phyloP scores from a whole-genome alignment of 106 monocot species.

The Dioscorea zingiberensis region DNA sequence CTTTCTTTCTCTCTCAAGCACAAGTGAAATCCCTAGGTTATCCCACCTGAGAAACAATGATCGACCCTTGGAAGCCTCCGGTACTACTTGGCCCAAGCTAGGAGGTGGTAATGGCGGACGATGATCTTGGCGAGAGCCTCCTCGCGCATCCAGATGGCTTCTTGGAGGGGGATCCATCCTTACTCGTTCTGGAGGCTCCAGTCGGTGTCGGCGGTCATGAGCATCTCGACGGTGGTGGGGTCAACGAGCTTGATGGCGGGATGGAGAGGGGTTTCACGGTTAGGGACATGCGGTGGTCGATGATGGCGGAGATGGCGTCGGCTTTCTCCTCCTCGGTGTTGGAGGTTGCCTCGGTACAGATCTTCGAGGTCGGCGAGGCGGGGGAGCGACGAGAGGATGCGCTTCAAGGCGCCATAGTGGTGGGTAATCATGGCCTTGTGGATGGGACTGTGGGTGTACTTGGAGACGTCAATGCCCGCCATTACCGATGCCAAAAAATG shows the following conservation, averaged over 20 bases:
- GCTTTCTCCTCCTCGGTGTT: slow-evolving; percentile 64
- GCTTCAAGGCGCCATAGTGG: slow-evolving; percentile 40
- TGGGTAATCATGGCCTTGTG: slow-evolving; percentile 53
- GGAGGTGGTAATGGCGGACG: slow-evolving; percentile 68
- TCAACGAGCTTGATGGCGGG: slow-evolving; percentile 64
- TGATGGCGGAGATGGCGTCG: slow-evolving; percentile 52
- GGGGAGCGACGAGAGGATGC: slow-evolving; percentile 45
- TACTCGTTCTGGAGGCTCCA: slow-evolving; percentile 94
- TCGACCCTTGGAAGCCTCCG: slow-evolving; percentile 69
- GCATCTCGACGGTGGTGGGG: slow-evolving; percentile 52
- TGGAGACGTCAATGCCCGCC: slow-evolving; percentile 52
- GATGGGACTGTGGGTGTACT: slow-evolving; percentile 71
- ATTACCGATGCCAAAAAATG: not conserved
- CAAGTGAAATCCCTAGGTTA: no score
- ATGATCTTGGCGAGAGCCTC: slow-evolving; percentile 69
- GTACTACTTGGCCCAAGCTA: slow-evolving; percentile 93
- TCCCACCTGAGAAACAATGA: no score
- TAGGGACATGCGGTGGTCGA: slow-evolving; percentile 80
- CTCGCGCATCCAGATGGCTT: slow-evolving; percentile 68
- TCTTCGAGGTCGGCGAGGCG: slow-evolving; percentile 26
- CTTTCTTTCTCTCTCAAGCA: no score
- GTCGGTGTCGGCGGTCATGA: slow-evolving; percentile 78
- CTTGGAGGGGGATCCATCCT: slow-evolving; percentile 85
- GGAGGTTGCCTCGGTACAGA: slow-evolving; percentile 67
- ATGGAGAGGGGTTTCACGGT: slow-evolving; percentile 74